These are phyloP conservation scores for Calonectria leucothoes DNA, from an alignment of 2,329 filamentous ascomycete species.

Conservation along the genomic window DNA sequence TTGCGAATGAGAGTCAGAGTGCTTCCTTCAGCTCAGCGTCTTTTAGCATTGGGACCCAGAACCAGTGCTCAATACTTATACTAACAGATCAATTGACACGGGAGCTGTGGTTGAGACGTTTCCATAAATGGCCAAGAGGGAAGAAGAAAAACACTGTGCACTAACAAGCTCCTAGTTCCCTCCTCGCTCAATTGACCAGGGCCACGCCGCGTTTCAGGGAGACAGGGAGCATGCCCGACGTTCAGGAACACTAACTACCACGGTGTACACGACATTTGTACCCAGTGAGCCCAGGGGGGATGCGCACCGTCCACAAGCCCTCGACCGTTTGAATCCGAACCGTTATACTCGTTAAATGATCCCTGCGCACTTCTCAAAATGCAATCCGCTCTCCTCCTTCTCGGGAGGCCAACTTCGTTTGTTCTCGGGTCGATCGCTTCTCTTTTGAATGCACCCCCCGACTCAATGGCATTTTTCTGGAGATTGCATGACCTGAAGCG, in stretches of 20 bases:
- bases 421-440: neutral
- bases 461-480: neutral
- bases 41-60: neutral
- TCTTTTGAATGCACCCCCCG: neutral
- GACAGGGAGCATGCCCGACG: conserved; percentile 15
- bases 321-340: conserved; percentile 1
- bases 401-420: neutral
- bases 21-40: neutral
- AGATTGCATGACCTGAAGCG: neutral
- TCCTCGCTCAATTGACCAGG: conserved; percentile 16
- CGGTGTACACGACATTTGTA: conserved; percentile 1
- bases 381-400: neutral
- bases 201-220: conserved; percentile 21
- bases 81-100: neutral
- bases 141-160: neutral
- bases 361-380: neutral
- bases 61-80: no score
- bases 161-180: neutral
- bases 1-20: neutral
- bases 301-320: neutral
- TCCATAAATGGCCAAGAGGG: neutral
- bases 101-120: neutral
- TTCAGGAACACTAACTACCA: neutral
- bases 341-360: conserved; percentile 1
- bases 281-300: neutral